phyloP scores from a whole-genome alignment of 129 eudicot genomes.

The Solidago caesia region DNA sequence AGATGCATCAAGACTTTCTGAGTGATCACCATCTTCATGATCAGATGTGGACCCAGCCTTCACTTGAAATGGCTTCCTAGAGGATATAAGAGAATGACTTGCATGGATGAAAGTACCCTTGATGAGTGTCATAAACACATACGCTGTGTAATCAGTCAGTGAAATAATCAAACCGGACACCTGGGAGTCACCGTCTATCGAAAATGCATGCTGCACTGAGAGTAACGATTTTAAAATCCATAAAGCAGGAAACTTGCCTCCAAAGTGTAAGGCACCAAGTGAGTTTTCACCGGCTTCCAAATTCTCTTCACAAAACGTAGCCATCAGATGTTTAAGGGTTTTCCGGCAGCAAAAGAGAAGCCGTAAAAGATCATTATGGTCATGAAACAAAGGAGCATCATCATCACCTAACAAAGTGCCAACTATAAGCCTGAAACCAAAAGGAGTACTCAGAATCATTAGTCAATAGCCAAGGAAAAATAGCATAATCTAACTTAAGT shows the following conservation, averaged over 20 bases:
- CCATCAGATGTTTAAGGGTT: slow-evolving; percentile 49
- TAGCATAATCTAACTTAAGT: background rate
- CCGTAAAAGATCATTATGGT: slow-evolving; percentile 41
- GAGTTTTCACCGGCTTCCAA: slow-evolving; percentile 33
- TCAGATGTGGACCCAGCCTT: slow-evolving; percentile 17
- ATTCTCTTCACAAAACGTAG: slow-evolving; percentile 51
- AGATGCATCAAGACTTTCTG: slow-evolving; percentile 31
- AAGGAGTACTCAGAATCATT: background rate
- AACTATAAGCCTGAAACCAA: slow-evolving; percentile 62
- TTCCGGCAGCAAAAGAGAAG: slow-evolving; percentile 70
- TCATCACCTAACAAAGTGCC: slow-evolving; percentile 43
- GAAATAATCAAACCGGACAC: slow-evolving; percentile 46
- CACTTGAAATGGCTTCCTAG: slow-evolving; percentile 29
- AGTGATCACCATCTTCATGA: slow-evolving; percentile 25
- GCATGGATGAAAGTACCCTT: slow-evolving; percentile 52
- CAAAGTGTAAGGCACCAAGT: slow-evolving; percentile 33
- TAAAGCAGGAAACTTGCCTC: slow-evolving; percentile 43
- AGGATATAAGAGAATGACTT: slow-evolving; percentile 31
- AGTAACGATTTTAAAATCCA: slow-evolving; percentile 71
- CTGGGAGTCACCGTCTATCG: slow-evolving; percentile 34
- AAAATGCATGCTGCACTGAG: slow-evolving; percentile 41
- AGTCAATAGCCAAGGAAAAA: background rate
- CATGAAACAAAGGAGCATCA: slow-evolving; percentile 16
- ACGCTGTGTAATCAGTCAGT: slow-evolving; percentile 72
- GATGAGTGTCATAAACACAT: slow-evolving; percentile 49